Percentiles rank a stretch among this genome's conserved stretches.
Conservation (phyloP, 129 eudicot genomes). For the Erigeron canadensis region DNA sequence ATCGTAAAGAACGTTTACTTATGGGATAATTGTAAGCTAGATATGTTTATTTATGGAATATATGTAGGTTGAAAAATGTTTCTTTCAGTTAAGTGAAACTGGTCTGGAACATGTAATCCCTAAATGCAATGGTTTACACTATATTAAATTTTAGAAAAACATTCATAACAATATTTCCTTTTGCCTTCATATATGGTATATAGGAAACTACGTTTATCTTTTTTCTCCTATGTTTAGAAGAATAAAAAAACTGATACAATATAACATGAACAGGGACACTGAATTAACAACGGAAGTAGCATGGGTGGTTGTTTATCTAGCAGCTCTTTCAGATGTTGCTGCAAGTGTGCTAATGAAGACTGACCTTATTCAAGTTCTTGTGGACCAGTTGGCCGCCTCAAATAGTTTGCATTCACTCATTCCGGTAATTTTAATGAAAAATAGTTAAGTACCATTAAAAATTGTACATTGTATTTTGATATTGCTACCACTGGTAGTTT, state of each 20-base stretch:
- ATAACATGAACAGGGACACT: slow-evolving; percentile 58
- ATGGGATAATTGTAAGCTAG: background rate
- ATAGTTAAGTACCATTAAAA: slow-evolving; percentile 1
- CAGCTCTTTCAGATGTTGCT: slow-evolving; percentile 84
- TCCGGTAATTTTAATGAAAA: slow-evolving; percentile 56
- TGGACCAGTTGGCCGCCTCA: slow-evolving; percentile 69
- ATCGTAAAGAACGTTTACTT: background rate
- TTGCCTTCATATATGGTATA: slow-evolving; percentile 7
- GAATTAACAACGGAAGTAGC: slow-evolving; percentile 93
- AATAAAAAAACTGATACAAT: background rate
- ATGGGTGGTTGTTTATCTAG: slow-evolving; percentile 90
- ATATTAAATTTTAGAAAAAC: background rate
- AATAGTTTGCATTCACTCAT: slow-evolving; percentile 78
- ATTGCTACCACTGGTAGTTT: background rate
- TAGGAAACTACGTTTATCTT: slow-evolving; percentile 9
- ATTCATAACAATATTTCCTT: background rate
- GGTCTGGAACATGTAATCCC: background rate
- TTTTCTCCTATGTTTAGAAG: background rate
- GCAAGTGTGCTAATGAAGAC: slow-evolving; percentile 68
- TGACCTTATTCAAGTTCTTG: slow-evolving; percentile 68
- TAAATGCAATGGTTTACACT: slow-evolving; percentile 6
- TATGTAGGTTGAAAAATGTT: background rate
- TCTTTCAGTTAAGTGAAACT: background rate
- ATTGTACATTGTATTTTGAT: background rate
- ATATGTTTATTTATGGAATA: background rate